Evolutionary conservation across 306 rosid species (phyloP), one percentile per base, ranked within the genome.

Genomic region (Lithocarpus polystachyus): DNA sequence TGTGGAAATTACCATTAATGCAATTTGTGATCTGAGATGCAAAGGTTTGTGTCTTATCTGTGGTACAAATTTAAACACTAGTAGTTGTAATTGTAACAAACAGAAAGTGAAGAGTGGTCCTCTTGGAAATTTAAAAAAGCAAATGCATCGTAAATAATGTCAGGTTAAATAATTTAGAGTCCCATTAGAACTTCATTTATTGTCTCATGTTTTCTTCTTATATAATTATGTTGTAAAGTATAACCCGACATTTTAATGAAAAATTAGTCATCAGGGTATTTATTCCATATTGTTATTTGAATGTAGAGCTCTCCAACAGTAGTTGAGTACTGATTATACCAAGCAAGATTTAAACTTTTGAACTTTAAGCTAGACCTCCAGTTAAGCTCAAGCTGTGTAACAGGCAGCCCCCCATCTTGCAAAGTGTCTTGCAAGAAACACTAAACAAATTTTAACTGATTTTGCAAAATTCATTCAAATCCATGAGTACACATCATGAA

Each of bases 41-140:
- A 85, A 85, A 88, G 98, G 98, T 57, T 8, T 89, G 88, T 95
- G 99, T 85, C 71, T 91, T 75, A 85, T 80, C 72, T 95, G 99
- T 79, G 98, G 99, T 60, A 72, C 78, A 76, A 85, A 95, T 84
- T 83, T 95, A 51, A 95, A 92, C 86, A 83, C 78, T 0, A 81
- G 86, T 75, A 89, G 56, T 78, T 95, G 99, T 79, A 86, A 28
- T 59, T 95, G 99, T 83, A 83, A 87, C 85, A 56, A 87, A 28
- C 78, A 84, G 80, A 72, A 79, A 77, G 77, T 37, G 9, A 56
- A 83, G 76, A 89, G 31, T 74, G 94, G 98, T 19, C 97, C 98
- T 15, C 87, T 95, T 80, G 87, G 86, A 56, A 83, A 92, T 86
- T 83, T 92, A 65, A 92, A 79, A 85, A 83, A 87, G 84, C 83